Evolutionary conservation across 768 basidiomycete genomes (phyloP).

Genomic region (Rhizopogon vinicolor): DNA sequence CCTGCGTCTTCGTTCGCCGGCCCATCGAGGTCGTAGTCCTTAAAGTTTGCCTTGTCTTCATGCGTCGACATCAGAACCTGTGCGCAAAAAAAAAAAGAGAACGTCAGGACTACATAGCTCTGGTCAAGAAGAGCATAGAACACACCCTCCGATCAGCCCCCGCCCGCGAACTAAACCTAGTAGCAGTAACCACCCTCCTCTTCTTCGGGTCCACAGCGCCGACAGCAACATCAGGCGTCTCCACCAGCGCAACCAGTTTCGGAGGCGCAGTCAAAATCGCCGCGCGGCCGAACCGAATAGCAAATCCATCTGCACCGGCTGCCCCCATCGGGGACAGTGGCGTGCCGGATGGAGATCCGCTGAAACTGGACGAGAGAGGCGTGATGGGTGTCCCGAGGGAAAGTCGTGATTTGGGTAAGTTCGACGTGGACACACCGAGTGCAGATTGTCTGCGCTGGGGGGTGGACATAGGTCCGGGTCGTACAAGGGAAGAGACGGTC

Average conservation of each 20-base stretch:
- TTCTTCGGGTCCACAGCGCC: slow-evolving; percentile 85
- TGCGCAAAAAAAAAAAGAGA: neutral
- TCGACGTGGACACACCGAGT: slow-evolving; percentile 19
- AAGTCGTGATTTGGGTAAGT: slow-evolving; percentile 39
- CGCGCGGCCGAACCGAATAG: slow-evolving; percentile 59
- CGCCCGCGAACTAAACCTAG: slow-evolving; percentile 76
- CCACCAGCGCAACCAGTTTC: slow-evolving; percentile 74
- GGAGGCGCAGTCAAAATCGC: slow-evolving; percentile 82
- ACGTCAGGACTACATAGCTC: neutral
- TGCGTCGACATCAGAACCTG: slow-evolving; percentile 87
- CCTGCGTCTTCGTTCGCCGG: neutral
- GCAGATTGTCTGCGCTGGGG: slow-evolving; percentile 34
- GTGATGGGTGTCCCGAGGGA: slow-evolving; percentile 38
- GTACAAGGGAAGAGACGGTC: slow-evolving; percentile 46
- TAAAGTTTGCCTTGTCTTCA: slow-evolving; percentile 43
- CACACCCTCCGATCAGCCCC: slow-evolving; percentile 81
- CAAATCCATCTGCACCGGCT: slow-evolving; percentile 29
- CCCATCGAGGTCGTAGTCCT: slow-evolving; percentile 21
- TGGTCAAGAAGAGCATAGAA: slow-evolving; percentile 6
- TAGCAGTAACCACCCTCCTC: slow-evolving; percentile 81
- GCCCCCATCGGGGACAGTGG: slow-evolving; percentile 25
- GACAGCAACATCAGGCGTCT: slow-evolving; percentile 85
- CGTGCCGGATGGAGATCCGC: slow-evolving; percentile 21
- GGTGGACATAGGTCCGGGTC: slow-evolving; percentile 47
- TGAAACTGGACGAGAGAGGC: slow-evolving; percentile 28